Evolutionary conservation across 257 asterid genomes (phyloP).

Genomic region (Nicotiana sylvestris): DNA sequence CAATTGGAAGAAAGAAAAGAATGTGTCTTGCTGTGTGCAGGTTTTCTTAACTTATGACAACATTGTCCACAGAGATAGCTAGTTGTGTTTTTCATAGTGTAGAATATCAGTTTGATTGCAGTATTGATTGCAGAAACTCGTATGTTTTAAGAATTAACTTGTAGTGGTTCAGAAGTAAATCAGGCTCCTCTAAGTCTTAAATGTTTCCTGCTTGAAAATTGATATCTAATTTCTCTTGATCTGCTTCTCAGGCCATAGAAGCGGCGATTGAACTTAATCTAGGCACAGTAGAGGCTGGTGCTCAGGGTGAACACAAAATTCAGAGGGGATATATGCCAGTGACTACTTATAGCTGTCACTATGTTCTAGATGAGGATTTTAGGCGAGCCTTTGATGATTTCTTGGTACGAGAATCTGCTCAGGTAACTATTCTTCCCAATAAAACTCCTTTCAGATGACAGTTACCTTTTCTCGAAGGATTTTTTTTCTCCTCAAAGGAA

Average conservation of each 20-base stretch:
- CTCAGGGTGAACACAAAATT: conserved; percentile 97
- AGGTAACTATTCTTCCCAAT: conserved; percentile 39
- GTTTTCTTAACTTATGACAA: neutral
- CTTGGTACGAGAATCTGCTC: conserved; percentile 75
- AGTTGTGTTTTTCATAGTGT: neutral
- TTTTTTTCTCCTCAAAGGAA: neutral
- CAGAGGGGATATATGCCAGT: conserved; percentile 95
- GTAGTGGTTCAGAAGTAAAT: neutral
- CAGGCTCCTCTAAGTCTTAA: neutral
- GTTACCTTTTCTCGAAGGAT: neutral
- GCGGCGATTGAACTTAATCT: conserved; percentile 93
- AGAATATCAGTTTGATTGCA: neutral
- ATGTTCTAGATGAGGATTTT: conserved; percentile 69
- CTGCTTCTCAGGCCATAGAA: conserved; percentile 72
- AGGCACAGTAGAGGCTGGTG: conserved; percentile 90
- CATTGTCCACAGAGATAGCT: neutral
- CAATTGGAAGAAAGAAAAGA: neutral
- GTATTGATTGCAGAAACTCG: neutral
- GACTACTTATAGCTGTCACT: conserved; percentile 82
- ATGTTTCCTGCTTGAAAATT: conserved; percentile 11
- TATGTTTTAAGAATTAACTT: neutral
- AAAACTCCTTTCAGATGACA: neutral
- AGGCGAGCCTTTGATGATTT: conserved; percentile 61
- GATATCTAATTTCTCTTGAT: neutral
- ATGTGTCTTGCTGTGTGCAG: neutral